phyloP scores from a whole-genome alignment of 176 grass and related monocot species.

The Musa acuminata region DNA sequence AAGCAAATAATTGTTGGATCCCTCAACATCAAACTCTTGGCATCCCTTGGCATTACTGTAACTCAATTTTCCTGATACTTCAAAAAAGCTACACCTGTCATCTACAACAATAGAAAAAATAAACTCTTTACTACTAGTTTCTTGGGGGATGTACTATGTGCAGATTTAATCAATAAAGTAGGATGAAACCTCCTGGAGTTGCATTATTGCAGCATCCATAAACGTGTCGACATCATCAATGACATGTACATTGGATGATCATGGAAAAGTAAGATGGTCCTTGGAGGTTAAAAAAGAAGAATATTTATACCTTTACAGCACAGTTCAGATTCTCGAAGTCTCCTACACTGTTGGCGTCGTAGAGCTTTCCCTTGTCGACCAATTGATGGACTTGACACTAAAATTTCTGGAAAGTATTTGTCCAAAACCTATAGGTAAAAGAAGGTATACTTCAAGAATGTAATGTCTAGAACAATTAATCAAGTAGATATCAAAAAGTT shows the following conservation, averaged over 20 bases:
- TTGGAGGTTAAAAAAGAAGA: slow-evolving; percentile 22
- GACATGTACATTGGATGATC: slow-evolving; percentile 11
- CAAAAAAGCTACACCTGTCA: slow-evolving; percentile 6
- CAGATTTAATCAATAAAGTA: neutral
- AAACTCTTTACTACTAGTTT: neutral
- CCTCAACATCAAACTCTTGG: slow-evolving; percentile 23
- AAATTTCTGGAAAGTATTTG: slow-evolving; percentile 58
- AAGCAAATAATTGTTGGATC: slow-evolving; percentile 38
- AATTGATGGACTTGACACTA: slow-evolving; percentile 71
- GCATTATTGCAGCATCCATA: slow-evolving; percentile 3
- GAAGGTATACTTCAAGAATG: slow-evolving; percentile 11
- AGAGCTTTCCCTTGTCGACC: slow-evolving; percentile 92
- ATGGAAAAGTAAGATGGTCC: slow-evolving; percentile 19
- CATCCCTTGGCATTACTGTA: slow-evolving; percentile 7
- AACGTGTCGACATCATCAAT: slow-evolving; percentile 19
- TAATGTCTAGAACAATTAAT: neutral
- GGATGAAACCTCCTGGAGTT: slow-evolving; percentile 9
- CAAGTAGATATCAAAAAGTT: neutral
- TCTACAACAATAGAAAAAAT: slow-evolving; percentile 9
- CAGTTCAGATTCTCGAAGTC: slow-evolving; percentile 47
- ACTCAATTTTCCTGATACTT: slow-evolving; percentile 15
- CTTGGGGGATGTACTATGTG: neutral
- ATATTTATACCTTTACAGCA: slow-evolving; percentile 4
- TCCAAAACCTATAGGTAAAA: slow-evolving; percentile 48
- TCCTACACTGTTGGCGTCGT: slow-evolving; percentile 43